A percentile compares a stretch with the other conserved stretches of the same genome.
phyloP scores from a whole-genome alignment of 805 yeast genomes.

The Schizosaccharomyces lindneri region DNA sequence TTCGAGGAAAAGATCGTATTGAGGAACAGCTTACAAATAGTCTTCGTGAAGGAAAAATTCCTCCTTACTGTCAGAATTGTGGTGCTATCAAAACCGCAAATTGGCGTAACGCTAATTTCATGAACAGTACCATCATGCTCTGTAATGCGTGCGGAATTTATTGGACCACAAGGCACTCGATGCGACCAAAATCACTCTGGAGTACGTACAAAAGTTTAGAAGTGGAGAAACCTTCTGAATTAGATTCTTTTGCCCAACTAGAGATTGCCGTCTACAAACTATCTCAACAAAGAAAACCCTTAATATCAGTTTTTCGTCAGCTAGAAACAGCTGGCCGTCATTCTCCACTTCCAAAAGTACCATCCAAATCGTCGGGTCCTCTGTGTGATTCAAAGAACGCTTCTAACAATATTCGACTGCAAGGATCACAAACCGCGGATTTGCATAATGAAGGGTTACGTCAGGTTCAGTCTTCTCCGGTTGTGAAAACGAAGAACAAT shows the following conservation, averaged over 20 bases:
- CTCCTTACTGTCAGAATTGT: conserved; percentile 1
- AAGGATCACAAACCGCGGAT: neutral
- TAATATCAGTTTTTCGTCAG: neutral
- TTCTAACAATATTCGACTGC: neutral
- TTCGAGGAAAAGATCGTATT: neutral
- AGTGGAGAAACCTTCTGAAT: neutral
- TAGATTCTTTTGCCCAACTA: neutral
- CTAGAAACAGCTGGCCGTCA: neutral
- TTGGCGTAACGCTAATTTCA: neutral
- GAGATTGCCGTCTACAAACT: neutral
- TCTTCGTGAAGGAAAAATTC: neutral
- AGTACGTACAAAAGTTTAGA: neutral
- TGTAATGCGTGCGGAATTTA: conserved; percentile 13
- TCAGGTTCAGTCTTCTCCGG: neutral
- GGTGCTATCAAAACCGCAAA: neutral
- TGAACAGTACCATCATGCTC: conserved; percentile 3
- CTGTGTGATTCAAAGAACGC: neutral
- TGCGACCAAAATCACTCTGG: conserved; percentile 11
- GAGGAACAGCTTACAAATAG: neutral
- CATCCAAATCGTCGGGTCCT: neutral
- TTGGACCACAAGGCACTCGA: conserved; percentile 7
- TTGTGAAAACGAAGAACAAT: neutral
- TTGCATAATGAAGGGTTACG: neutral
- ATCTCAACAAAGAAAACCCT: neutral
- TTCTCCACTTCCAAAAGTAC: neutral